phyloP scores from a whole-genome alignment of 441 rosid species.

The Pelargonium australe region DNA sequence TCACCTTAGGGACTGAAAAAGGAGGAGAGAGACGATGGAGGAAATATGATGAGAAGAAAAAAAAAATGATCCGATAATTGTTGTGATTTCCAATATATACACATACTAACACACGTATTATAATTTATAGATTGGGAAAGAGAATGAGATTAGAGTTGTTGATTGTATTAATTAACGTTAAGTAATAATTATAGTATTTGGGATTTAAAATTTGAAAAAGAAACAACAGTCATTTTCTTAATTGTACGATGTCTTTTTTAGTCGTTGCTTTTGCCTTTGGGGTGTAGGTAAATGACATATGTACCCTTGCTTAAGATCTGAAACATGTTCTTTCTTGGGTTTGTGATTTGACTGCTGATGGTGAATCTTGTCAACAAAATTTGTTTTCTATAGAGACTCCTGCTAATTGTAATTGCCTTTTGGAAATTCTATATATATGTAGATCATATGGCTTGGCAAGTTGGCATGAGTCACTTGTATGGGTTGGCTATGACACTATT shows the following conservation, averaged over 20 bases:
- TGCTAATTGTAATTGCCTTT: too few species aligned
- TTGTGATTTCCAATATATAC: too few species aligned
- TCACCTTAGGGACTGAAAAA: slow-evolving; percentile 11
- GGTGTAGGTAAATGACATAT: slow-evolving; percentile 22
- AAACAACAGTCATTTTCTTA: background rate
- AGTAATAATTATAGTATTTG: background rate
- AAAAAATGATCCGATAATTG: too few species aligned
- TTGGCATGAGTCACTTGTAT: too few species aligned
- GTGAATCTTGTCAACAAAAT: background rate
- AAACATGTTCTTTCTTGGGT: slow-evolving; percentile 36
- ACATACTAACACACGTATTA: too few species aligned
- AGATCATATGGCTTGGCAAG: too few species aligned
- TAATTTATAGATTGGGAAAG: too few species aligned
- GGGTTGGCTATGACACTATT: too few species aligned
- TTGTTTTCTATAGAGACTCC: too few species aligned
- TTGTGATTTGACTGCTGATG: slow-evolving; percentile 10
- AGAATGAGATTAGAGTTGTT: background rate
- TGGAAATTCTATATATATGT: too few species aligned
- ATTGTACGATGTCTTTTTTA: background rate
- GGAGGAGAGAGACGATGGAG: slow-evolving; percentile 8
- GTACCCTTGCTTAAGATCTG: slow-evolving; percentile 36
- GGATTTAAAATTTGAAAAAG: background rate
- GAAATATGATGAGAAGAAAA: too few species aligned
- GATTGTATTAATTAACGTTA: background rate
- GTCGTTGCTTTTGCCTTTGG: background rate